Evolutionary conservation across 371 early-diverging fungal species (phyloP).

Genomic region (Blakeslea trispora): DNA sequence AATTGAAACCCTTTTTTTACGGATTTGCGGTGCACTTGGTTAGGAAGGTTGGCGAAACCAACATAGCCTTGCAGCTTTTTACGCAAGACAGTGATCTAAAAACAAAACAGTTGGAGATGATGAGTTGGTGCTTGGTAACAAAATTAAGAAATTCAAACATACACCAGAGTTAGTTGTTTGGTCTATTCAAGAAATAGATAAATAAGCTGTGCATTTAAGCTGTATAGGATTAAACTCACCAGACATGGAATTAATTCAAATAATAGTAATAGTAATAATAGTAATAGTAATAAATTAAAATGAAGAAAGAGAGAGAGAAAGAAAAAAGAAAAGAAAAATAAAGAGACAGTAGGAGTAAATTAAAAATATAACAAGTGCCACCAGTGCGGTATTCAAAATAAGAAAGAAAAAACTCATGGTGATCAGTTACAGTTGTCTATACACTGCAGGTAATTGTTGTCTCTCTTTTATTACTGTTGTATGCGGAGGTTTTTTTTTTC

Average conservation of each 20-base stretch:
- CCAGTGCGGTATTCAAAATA: not conserved
- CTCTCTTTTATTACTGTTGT: too few relatives aligned
- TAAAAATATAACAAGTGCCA: too few relatives aligned
- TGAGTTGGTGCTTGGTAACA: conserved; percentile 3
- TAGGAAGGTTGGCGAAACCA: conserved; percentile 98
- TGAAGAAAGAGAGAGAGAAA: conserved; percentile 7
- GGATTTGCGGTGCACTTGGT: conserved; percentile 97
- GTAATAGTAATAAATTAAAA: conserved; percentile 8
- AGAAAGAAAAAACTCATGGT: not conserved
- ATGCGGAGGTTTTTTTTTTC: too few relatives aligned
- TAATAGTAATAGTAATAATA: conserved; percentile 3
- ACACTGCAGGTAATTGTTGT: too few relatives aligned
- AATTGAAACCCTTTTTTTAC: conserved; percentile 99
- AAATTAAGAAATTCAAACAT: conserved; percentile 8
- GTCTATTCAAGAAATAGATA: conserved; percentile 14
- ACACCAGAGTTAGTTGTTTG: conserved; percentile 42
- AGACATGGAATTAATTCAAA: conserved; percentile 19
- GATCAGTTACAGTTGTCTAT: too few relatives aligned
- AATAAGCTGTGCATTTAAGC: not conserved
- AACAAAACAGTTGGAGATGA: conserved; percentile 6
- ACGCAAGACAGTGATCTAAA: conserved; percentile 52
- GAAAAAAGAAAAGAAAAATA: conserved; percentile 16
- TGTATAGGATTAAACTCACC: conserved; percentile 22
- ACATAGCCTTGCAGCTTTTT: conserved; percentile 93
- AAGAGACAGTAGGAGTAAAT: conserved; percentile 7